Evolutionary conservation across 305 asterid species (phyloP).

Genomic region (Fraxinus latifolia): DNA sequence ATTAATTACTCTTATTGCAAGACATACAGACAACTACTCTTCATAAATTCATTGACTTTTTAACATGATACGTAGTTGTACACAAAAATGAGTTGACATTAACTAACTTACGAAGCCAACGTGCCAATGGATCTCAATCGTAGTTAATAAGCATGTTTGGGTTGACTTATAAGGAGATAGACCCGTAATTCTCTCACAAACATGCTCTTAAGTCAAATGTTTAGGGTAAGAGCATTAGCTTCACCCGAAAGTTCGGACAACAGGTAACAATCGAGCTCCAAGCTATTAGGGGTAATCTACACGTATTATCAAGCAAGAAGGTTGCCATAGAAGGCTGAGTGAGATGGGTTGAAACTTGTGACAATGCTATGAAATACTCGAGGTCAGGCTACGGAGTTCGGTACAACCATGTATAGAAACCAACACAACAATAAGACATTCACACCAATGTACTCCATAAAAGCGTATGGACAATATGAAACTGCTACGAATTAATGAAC

Average conservation of each 20-base stretch:
- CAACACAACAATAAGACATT: neutral
- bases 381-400: neutral
- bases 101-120: neutral
- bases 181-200: neutral
- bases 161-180: neutral
- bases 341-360: neutral
- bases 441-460: neutral
- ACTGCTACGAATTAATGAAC: neutral
- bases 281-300: neutral
- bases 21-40: neutral
- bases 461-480: neutral
- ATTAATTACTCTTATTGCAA: neutral
- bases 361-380: neutral
- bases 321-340: neutral
- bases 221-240: neutral
- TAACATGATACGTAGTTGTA: neutral
- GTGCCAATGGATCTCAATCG: neutral
- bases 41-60: neutral
- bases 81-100: neutral
- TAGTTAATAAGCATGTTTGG: neutral
- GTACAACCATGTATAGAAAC: neutral
- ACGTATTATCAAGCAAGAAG: neutral
- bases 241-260: neutral
- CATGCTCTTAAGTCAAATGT: neutral
- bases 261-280: neutral